Percentiles rank a stretch among this genome's conserved stretches.
phyloP scores from a whole-genome alignment of 1,139 yeast genomes.

The Petasospora rhodanensis region DNA sequence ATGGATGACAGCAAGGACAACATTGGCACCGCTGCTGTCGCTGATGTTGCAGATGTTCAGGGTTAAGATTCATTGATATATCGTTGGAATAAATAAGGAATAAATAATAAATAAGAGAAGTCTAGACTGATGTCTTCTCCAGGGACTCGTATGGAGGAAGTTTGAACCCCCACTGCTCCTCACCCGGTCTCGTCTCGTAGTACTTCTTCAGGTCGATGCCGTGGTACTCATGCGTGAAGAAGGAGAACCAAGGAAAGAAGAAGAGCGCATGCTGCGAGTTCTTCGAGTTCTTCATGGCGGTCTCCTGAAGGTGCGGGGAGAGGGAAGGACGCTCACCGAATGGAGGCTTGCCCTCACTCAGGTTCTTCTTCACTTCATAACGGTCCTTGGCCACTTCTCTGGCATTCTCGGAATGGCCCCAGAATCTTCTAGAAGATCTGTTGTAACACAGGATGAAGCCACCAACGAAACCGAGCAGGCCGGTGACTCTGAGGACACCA shows the following conservation, averaged over 20 bases:
- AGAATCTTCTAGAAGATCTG: conserved; percentile 64
- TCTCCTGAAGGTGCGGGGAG: conserved; percentile 68
- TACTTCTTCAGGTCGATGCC: conserved; percentile 49
- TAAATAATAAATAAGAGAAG: not conserved
- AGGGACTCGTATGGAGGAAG: conserved; percentile 20
- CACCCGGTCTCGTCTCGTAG: conserved; percentile 24
- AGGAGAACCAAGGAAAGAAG: conserved; percentile 78
- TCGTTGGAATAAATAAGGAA: conserved; percentile 7
- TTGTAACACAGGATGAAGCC: conserved; percentile 71
- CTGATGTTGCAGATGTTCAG: too few species aligned
- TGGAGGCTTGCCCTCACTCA: conserved; percentile 65
- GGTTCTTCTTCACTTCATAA: conserved; percentile 64
- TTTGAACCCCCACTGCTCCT: conserved; percentile 21
- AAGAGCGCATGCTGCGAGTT: conserved; percentile 61
- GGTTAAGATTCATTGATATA: conserved; percentile 2
- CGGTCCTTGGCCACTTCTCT: conserved; percentile 73
- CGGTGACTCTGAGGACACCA: conserved; percentile 53
- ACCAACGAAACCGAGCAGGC: conserved; percentile 60
- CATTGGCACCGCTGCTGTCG: too few species aligned
- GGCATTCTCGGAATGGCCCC: conserved; percentile 72
- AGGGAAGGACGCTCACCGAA: conserved; percentile 54
- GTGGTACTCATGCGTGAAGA: conserved; percentile 79
- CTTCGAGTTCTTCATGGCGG: conserved; percentile 77
- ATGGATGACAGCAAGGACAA: too few species aligned
- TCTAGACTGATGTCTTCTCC: conserved; percentile 16